Base-by-base conservation (phyloP, 495 filamentous ascomycete genomes). In the Aspergillus carlsbadensis region DNA sequence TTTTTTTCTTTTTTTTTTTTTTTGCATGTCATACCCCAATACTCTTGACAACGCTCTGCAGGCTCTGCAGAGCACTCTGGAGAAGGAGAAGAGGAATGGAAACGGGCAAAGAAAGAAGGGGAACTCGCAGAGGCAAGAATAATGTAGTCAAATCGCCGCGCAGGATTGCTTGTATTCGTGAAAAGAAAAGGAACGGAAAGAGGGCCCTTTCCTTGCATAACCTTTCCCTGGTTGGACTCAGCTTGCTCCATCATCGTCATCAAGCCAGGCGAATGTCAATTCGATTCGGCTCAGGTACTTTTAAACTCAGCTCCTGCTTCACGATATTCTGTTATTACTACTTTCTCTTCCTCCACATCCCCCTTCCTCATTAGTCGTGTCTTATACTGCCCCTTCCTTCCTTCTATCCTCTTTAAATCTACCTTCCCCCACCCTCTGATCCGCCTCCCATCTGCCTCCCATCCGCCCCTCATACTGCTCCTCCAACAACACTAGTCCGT, bases 211-310 rank as follows among this genome's bases (percentile, higher is more conserved):
- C 64, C 64, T 66, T 66, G 64, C 64, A 66, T 66, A 63, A 60
- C 64, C 64, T 66, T 29, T 29, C 26, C 26, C 8, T 66, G 64
- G 64, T 62, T 50, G 34, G 20, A 13, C 8, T 66, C 60, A 63
- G 64, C 64, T 61, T 29, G 14, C 57, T 57, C 63, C 63, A 66
- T 66, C 64, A 60, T 66, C 64, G 63, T 66, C 64, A 56, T 65
- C 47, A 17, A 29, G 43, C 55, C 57, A 58, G 61, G 54, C 62
- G 61, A 43, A 65, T 64, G 62, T 61, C 61, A 63, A 59, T 13
- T 37, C 11, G 5, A 14, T 37, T 37, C n/a, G 15, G 37, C 13
- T 18, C 35, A 47, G 42, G 54, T 64, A 60, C 62, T 65, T 61
- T 61, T 56, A 56, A 29, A 44, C 41, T 54, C 57, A 51, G 35